Evolutionary conservation across 163 green algal species (phyloP), one percentile per base, ranked within the genome.

Genomic region (Smithsoniella earleae): DNA sequence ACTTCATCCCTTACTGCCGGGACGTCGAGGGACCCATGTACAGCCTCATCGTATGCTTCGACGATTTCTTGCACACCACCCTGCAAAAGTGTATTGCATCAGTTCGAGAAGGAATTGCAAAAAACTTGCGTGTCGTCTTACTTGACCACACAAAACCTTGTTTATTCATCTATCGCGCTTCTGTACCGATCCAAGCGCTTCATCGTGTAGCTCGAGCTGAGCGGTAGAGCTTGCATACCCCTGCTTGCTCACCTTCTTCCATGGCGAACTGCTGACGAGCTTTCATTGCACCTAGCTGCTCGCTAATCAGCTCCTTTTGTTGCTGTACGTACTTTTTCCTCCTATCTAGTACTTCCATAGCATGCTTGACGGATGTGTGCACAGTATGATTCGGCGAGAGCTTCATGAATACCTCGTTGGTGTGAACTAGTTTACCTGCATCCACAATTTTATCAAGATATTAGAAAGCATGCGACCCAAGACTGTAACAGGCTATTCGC

Each of bases 331-430:
- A 69, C 18, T 33, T 31, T 13, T 34, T 30, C 4, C 58, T 1
- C 34, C 58, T 5, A 25, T 40, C 27, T 16, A 69, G 27, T 25
- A 69, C 58, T 43, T 30, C n/a, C n/a, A 25, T 30, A n/a, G 58
- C 58, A 69, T 69, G 58, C 58, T 69, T 69, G 30, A 33, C 43
- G 16, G 58, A 69, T n/a, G 58, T 69, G 58, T 34, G 58, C 58
- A 69, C 58, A 22, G 27, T 13, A n/a, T 22, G 22, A 13, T 4
- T 13, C 30, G 58, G 34, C 18, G 58, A 69, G 6, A 69, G 58
- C 6, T 69, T 30, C n/a, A 69, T 34, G 25, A 28, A 13, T 22
- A 69, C 58, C 43, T 69, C 58, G 58, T 69, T 69, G 22, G 58
- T 69, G 25, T 40, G n/a, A 43, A 43, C 25, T 3, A 69, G 31